These are phyloP conservation scores for Entamoeba dispar DNA, from an alignment of 208 protist genomes.

Conservation along the genomic window DNA sequence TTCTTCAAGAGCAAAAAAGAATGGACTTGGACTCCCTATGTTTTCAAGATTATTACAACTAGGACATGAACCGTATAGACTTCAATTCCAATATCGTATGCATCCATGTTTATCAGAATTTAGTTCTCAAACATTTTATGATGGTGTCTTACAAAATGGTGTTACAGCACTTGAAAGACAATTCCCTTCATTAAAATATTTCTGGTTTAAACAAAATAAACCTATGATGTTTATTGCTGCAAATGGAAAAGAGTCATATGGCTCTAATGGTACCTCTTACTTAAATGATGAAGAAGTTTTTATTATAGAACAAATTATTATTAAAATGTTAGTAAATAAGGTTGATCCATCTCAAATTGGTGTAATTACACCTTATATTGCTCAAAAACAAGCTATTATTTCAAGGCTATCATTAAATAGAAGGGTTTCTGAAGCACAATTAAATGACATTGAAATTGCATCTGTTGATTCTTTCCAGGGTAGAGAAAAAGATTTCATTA, in stretches of 20 bases:
- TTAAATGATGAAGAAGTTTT: constrained; percentile 68
- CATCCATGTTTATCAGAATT: constrained; percentile 77
- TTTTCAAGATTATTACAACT: constrained; percentile 76
- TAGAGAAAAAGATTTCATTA: constrained; percentile 87
- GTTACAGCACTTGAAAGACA: constrained; percentile 50
- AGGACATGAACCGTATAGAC: constrained; percentile 53
- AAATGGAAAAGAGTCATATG: constrained; percentile 62
- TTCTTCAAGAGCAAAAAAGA: constrained; percentile 59
- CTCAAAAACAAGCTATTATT: constrained; percentile 66
- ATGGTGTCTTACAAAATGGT: constrained; percentile 78
- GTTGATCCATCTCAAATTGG: constrained; percentile 59
- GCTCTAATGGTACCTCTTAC: constrained; percentile 67
- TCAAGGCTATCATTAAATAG: constrained; percentile 55
- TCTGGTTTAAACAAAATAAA: constrained; percentile 53
- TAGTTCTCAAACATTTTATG: constrained; percentile 79
- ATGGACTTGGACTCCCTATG: constrained; percentile 62
- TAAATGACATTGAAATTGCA: constrained; percentile 62
- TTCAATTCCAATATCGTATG: constrained; percentile 90
- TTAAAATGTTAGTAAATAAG: constrained; percentile 47
- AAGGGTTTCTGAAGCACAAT: constrained; percentile 40
- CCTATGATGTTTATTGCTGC: constrained; percentile 77
- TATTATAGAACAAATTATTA: constrained; percentile 67
- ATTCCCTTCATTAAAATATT: constrained; percentile 34
- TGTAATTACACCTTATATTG: constrained; percentile 86
- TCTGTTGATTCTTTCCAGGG: constrained; percentile 78